A percentile compares a stretch with the other conserved stretches of the same genome.
These are phyloP conservation scores for Paraphaeosphaeria sporulosa DNA, from an alignment of 2,329 filamentous ascomycete genomes.

Conservation along the genomic window DNA sequence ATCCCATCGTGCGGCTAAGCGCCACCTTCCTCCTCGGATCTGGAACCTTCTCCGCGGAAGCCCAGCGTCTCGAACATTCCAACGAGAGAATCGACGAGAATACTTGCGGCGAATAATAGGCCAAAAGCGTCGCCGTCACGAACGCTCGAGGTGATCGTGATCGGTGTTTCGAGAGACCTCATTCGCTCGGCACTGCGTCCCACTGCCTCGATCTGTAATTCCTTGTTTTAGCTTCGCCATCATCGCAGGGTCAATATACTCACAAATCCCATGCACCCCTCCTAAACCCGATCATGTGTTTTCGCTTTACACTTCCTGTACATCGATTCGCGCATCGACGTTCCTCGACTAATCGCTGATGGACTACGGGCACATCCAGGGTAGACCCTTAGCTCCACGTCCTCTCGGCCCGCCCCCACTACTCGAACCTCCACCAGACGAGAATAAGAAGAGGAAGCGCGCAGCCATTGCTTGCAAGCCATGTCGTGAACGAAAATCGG, in stretches of 20 bases:
- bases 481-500: slow-evolving; percentile 7
- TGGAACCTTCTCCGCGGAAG: not conserved
- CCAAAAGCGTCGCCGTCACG: not conserved
- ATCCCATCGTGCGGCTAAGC: not conserved
- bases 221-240: slow-evolving; percentile 4
- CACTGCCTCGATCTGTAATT: slow-evolving; percentile 5
- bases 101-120: not conserved
- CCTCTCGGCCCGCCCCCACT: slow-evolving; percentile 9
- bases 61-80: not conserved
- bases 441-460: slow-evolving; percentile 13
- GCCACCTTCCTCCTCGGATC: not conserved
- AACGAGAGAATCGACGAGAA: not conserved
- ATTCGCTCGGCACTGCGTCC: slow-evolving; percentile 8
- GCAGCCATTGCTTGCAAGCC: slow-evolving; percentile 11
- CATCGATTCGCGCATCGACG: not conserved
- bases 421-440: slow-evolving; percentile 2
- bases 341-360: slow-evolving; percentile 7
- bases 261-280: not conserved
- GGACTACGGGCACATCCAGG: slow-evolving; percentile 10
- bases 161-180: not conserved
- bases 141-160: not conserved
- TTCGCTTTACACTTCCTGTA: not conserved
- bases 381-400: slow-evolving; percentile 11
- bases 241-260: not conserved
- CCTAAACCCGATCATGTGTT: not conserved